Base-by-base conservation (phyloP, 1,284 basidiomycete genomes). In the Anthracocystis setariae region DNA sequence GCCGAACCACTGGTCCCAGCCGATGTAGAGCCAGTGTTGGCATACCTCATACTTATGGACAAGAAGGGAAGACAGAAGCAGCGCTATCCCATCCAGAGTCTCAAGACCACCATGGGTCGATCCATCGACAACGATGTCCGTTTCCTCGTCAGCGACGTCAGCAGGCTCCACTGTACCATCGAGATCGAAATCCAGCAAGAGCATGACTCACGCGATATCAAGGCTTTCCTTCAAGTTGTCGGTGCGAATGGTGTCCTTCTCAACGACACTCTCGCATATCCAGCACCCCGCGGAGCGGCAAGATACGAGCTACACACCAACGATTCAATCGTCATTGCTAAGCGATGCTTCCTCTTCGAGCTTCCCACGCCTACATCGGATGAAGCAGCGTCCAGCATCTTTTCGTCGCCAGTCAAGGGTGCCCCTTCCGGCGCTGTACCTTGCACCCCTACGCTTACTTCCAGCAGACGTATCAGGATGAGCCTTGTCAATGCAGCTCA, bases 401-500 rank as follows among this genome's bases (percentile, higher is more conserved):
- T 57, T 35, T 20, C 39, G 8, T 67, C 63, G 2, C 63, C 69
- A 8, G 56, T 48, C 44, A 68, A 65, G 20, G 50, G 37, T 3
- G 17, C n/a, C 15, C 7, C 25, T 5, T 39, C 40, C 23, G 29
- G 55, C 12, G 45, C 29, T 10, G 56, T 42, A 3, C 47, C 60
- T 12, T 60, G 52, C 17, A 57, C 69, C 15, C 63, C 64, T 0
- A 46, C 49, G 1, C 25, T 33, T 2, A 21, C 52, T 1, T 52
- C 46, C 23, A 61, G 48, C 23, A 58, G 60, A 29, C 42, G 64
- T 0, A 52, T 73, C 18, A 47, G 70, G 24, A 73, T 73, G 70
- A 73, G 70, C 47, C 64, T 73, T 12, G 70, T 73, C 46, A 68
- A 73, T 18, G 60, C 56, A 10, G 70, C 64, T 23, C 53, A 68